These are phyloP conservation scores for Linum tenue DNA, from an alignment of 345 rosid genomes.

Conservation along the genomic window DNA sequence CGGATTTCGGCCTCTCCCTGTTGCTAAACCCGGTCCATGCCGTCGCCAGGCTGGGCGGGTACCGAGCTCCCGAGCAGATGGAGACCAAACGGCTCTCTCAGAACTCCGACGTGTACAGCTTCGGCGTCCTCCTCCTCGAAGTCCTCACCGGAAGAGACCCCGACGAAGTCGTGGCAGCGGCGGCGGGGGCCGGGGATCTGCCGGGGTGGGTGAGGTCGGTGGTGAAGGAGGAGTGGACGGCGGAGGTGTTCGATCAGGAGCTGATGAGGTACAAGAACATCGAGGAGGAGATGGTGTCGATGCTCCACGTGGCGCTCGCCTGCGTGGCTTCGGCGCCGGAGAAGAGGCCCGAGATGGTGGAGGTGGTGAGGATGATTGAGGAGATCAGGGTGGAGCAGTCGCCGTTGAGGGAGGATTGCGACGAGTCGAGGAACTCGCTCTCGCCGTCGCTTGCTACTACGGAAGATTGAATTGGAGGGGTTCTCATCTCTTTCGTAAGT, in stretches of 20 bases:
- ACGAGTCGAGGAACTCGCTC: constrained; percentile 77
- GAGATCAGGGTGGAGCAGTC: constrained; percentile 86
- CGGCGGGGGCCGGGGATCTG: constrained; percentile 60
- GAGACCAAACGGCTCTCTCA: constrained; percentile 49
- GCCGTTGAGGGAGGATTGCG: constrained; percentile 80
- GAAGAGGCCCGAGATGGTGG: constrained; percentile 62
- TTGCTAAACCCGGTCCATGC: constrained; percentile 49
- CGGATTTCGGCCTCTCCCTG: constrained; percentile 66
- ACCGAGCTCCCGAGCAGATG: constrained; percentile 68
- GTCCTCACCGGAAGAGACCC: constrained; percentile 87
- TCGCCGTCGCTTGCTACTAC: constrained; percentile 78
- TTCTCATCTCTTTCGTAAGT: too few relatives aligned
- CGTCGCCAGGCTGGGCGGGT: constrained; percentile 59
- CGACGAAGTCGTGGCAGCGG: constrained; percentile 37
- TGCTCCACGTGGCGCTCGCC: constrained; percentile 84
- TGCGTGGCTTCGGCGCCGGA: constrained; percentile 67
- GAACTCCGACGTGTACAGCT: constrained; percentile 73
- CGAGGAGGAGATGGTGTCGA: constrained; percentile 90
- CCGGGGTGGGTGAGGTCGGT: constrained; percentile 90
- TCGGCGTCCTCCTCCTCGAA: constrained; percentile 74
- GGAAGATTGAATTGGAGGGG: constrained; percentile 28
- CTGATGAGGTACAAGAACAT: constrained; percentile 52
- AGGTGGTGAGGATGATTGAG: constrained; percentile 71
- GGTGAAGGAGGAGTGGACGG: constrained; percentile 88
- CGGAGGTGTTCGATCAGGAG: constrained; percentile 81